A percentile compares a stretch with the other conserved stretches of the same genome.
phyloP scores from a whole-genome alignment of 768 basidiomycete genomes.

The Kwoniella sp. region DNA sequence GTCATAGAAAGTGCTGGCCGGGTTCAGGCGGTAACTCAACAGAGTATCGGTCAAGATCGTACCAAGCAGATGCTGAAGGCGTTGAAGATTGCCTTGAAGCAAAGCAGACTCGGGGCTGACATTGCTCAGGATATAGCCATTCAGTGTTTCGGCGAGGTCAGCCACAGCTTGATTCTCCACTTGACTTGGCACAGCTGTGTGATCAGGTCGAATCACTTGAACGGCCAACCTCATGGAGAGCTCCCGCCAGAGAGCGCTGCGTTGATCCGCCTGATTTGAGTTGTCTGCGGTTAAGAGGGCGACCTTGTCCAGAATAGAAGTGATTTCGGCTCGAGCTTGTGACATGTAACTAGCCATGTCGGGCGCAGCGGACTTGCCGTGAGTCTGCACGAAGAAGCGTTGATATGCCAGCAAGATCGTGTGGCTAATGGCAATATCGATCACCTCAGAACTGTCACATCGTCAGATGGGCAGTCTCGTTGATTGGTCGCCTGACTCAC shows the following conservation, averaged over 20 bases:
- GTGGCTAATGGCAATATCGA: slow-evolving; percentile 69
- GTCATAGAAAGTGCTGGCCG: slow-evolving; percentile 15
- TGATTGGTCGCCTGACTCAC: slow-evolving; percentile 14
- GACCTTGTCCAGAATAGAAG: slow-evolving; percentile 10
- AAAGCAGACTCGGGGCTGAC: slow-evolving; percentile 6
- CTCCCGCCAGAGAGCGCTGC: slow-evolving; percentile 4
- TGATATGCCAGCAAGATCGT: slow-evolving; percentile 78
- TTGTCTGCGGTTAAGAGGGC: neutral
- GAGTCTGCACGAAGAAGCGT: slow-evolving; percentile 54
- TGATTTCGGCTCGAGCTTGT: slow-evolving; percentile 14
- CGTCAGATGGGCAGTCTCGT: slow-evolving; percentile 60
- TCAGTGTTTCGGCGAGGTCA: slow-evolving; percentile 1
- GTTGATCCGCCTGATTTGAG: neutral
- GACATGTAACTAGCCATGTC: no score
- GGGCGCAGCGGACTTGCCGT: no score
- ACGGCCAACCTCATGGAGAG: slow-evolving; percentile 26
- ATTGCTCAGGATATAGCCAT: slow-evolving; percentile 1
- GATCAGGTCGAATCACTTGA: slow-evolving; percentile 11
- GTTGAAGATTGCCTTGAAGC: neutral
- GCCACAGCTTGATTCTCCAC: slow-evolving; percentile 1
- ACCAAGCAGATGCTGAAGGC: slow-evolving; percentile 3
- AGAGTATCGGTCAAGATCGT: slow-evolving; percentile 9
- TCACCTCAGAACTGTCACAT: slow-evolving; percentile 67
- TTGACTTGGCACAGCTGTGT: neutral
- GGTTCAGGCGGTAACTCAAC: slow-evolving; percentile 14